Evolutionary conservation across 2,329 filamentous ascomycete genomes (phyloP).

Genomic region (Coleophoma cylindrospora): DNA sequence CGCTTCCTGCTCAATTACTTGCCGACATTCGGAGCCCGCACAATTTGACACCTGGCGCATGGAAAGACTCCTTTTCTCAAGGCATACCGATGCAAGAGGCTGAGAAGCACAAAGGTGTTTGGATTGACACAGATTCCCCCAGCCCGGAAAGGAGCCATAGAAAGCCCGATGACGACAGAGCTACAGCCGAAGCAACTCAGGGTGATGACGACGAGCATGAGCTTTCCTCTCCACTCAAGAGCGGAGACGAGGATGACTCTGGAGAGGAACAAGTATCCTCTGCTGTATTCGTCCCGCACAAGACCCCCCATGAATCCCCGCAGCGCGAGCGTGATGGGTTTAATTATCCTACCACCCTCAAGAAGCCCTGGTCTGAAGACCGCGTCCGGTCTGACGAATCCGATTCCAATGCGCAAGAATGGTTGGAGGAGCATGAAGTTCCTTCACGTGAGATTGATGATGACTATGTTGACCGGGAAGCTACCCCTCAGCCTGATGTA

Average conservation of each 20-base stretch:
- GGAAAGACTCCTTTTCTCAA: conserved; percentile 23
- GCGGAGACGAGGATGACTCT: conserved; percentile 47
- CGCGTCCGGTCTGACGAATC: conserved; percentile 17
- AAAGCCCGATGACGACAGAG: background rate
- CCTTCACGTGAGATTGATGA: conserved; percentile 29
- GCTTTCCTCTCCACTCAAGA: conserved; percentile 11
- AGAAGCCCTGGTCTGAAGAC: conserved; percentile 5
- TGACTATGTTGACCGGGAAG: conserved; percentile 13
- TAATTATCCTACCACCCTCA: conserved; percentile 2
- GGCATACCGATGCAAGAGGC: conserved; percentile 24
- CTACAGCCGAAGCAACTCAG: background rate
- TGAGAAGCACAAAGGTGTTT: conserved; percentile 14
- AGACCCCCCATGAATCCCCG: conserved; percentile 41
- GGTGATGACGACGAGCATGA: conserved; percentile 34
- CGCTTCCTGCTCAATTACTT: conserved; percentile 22
- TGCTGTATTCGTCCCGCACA: conserved; percentile 76
- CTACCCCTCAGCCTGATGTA: conserved; percentile 6
- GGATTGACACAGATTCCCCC: conserved; percentile 1
- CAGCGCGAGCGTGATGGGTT: conserved; percentile 22
- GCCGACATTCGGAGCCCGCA: conserved; percentile 25
- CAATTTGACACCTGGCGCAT: conserved; percentile 23
- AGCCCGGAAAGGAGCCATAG: background rate
- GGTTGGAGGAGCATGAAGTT: conserved; percentile 27
- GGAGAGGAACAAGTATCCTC: conserved; percentile 85
- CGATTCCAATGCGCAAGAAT: conserved; percentile 19